These are phyloP conservation scores for Populus nigra DNA, from an alignment of 345 rosid genomes.

Conservation along the genomic window DNA sequence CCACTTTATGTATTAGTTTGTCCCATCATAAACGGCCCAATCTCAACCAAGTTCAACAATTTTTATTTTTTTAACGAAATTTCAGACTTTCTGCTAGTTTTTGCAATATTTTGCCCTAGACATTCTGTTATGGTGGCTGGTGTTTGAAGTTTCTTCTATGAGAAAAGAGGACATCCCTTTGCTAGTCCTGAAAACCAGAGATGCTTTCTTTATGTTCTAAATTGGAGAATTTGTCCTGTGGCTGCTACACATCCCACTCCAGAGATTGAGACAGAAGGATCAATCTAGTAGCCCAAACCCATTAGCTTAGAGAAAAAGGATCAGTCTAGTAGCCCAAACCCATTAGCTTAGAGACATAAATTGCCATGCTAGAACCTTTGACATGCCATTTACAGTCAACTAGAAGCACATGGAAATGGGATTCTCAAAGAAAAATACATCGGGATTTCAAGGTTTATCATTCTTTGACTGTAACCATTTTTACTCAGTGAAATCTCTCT, in stretches of 20 bases:
- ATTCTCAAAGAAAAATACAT: not conserved
- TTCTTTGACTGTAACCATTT: no score
- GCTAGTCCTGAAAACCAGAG: not conserved
- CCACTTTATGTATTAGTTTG: no score
- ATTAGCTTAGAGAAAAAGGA: not conserved
- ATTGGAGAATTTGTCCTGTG: not conserved
- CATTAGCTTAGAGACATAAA: not conserved
- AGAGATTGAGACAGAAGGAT: not conserved
- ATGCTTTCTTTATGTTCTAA: not conserved
- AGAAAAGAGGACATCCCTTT: not conserved
- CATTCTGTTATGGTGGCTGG: not conserved
- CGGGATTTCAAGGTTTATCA: not conserved
- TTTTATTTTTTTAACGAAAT: no score
- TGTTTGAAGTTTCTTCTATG: not conserved
- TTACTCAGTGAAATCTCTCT: no score
- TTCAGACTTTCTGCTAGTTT: not conserved
- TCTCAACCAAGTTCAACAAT: no score
- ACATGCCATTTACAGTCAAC: not conserved
- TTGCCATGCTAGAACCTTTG: not conserved
- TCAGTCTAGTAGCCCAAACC: not conserved
- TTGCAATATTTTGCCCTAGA: not conserved
- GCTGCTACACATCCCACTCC: not conserved
- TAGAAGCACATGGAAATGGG: not conserved
- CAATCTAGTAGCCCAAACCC: not conserved
- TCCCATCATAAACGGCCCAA: no score